Evolutionary conservation across 331 rosid genomes (phyloP).

Genomic region (Ulmus americana): DNA sequence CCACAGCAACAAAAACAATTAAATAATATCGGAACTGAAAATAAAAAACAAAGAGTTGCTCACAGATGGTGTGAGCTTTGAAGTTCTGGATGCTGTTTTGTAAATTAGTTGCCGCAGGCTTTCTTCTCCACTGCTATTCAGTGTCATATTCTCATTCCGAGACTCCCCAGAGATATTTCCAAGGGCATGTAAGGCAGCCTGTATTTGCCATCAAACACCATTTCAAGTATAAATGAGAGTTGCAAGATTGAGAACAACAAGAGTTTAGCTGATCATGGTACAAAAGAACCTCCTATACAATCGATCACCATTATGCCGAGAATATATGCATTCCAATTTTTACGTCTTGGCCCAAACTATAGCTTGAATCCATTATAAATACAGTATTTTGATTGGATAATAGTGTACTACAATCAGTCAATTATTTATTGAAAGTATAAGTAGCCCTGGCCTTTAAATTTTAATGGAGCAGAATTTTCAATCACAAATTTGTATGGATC

Average conservation of each 20-base stretch:
- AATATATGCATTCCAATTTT: no score
- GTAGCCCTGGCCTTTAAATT: no score
- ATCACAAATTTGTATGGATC: no score
- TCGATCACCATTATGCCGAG: no score
- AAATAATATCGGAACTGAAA: neutral
- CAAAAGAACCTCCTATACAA: neutral
- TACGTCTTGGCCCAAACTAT: no score
- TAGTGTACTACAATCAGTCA: no score
- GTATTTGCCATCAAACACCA: conserved; percentile 25
- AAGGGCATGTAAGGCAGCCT: conserved; percentile 93
- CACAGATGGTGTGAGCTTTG: conserved; percentile 77
- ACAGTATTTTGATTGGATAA: no score
- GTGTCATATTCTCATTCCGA: conserved; percentile 48
- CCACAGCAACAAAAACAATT: neutral
- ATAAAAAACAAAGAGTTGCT: conserved; percentile 25
- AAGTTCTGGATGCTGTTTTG: conserved; percentile 58
- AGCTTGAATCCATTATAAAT: no score
- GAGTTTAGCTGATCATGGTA: neutral
- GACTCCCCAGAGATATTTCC: conserved; percentile 74
- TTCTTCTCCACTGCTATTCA: conserved; percentile 64
- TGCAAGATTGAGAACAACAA: neutral
- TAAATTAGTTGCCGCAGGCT: conserved; percentile 53
- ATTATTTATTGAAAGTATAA: no score
- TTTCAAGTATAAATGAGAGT: neutral
- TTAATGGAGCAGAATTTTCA: no score